Percentiles rank a stretch among this genome's conserved stretches.
phyloP scores from a whole-genome alignment of 2,329 filamentous ascomycete genomes.

The Ploettnerulaceae sp. region DNA sequence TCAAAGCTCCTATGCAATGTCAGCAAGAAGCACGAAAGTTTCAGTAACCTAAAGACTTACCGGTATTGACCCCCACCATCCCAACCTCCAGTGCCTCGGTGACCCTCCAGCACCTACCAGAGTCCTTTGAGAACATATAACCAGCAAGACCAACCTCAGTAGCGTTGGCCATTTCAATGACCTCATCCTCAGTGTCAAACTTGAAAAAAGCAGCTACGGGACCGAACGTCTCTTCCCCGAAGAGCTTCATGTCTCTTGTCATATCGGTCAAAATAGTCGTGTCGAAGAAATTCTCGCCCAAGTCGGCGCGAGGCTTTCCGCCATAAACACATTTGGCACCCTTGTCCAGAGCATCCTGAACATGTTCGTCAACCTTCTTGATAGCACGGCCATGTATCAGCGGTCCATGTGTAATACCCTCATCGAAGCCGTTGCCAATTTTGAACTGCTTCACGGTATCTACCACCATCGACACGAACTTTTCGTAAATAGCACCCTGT shows the following conservation, averaged over 20 bases:
- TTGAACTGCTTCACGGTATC: slow-evolving; percentile 70
- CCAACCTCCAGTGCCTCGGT: slow-evolving; percentile 73
- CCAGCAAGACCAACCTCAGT: slow-evolving; percentile 85
- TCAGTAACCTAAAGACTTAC: too few species aligned
- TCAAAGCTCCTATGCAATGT: too few species aligned
- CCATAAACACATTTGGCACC: slow-evolving; percentile 72
- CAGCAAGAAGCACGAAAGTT: too few species aligned
- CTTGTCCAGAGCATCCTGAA: slow-evolving; percentile 72
- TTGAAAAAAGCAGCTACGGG: slow-evolving; percentile 86
- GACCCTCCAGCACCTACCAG: slow-evolving; percentile 55
- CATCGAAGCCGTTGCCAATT: slow-evolving; percentile 68
- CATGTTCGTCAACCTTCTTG: slow-evolving; percentile 72
- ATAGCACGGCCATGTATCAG: slow-evolving; percentile 82
- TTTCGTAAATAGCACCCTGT: slow-evolving; percentile 72
- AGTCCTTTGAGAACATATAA: slow-evolving; percentile 78
- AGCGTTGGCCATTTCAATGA: slow-evolving; percentile 75
- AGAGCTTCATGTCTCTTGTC: slow-evolving; percentile 78
- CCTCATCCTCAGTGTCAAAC: slow-evolving; percentile 85
- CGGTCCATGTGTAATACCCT: slow-evolving; percentile 71
- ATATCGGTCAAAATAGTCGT: slow-evolving; percentile 86
- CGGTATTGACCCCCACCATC: slow-evolving; percentile 83
- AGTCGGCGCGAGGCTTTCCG: slow-evolving; percentile 67
- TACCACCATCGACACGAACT: slow-evolving; percentile 63
- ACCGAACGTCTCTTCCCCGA: slow-evolving; percentile 89
- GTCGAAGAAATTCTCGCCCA: slow-evolving; percentile 83